Percentiles rank a stretch among this genome's conserved stretches.
These are phyloP conservation scores for Coniferiporia weirii DNA, from an alignment of 1,284 basidiomycete species.

Conservation along the genomic window DNA sequence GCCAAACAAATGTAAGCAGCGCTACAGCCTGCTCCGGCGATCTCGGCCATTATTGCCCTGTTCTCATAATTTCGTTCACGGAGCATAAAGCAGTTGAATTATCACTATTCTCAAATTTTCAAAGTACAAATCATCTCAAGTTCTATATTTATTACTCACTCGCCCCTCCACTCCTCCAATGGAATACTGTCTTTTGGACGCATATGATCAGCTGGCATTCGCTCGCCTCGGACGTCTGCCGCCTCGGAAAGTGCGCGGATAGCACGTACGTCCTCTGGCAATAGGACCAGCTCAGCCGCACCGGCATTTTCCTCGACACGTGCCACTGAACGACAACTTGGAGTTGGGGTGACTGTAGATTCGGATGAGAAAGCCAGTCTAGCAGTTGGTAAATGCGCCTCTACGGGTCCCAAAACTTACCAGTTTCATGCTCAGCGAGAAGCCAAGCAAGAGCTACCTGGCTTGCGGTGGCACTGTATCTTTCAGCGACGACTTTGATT, in stretches of 20 bases:
- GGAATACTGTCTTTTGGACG: constrained; percentile 33
- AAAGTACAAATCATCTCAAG: no score
- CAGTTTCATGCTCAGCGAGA: constrained; percentile 25
- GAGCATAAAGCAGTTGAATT: no score
- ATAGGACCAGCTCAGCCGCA: constrained; percentile 26
- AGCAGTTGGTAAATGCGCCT: background rate
- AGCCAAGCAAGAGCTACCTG: constrained; percentile 41
- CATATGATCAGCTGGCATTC: constrained; percentile 90
- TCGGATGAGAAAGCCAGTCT: background rate
- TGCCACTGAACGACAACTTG: constrained; percentile 22
- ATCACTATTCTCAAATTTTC: no score
- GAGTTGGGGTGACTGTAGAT: constrained; percentile 26
- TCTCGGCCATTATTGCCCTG: no score
- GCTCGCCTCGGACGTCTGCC: constrained; percentile 36
- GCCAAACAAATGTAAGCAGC: no score
- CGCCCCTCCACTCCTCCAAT: constrained; percentile 25
- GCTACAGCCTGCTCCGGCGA: no score
- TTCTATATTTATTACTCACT: background rate
- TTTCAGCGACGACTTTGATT: constrained; percentile 26
- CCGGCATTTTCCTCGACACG: constrained; percentile 31
- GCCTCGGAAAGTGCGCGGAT: constrained; percentile 26
- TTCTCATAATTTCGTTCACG: no score
- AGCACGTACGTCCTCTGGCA: constrained; percentile 26
- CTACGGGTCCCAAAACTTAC: constrained; percentile 3
- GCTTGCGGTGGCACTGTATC: constrained; percentile 28